phyloP scores from a whole-genome alignment of 192 early-diverging fungal species.

The Coemansia sp. region DNA sequence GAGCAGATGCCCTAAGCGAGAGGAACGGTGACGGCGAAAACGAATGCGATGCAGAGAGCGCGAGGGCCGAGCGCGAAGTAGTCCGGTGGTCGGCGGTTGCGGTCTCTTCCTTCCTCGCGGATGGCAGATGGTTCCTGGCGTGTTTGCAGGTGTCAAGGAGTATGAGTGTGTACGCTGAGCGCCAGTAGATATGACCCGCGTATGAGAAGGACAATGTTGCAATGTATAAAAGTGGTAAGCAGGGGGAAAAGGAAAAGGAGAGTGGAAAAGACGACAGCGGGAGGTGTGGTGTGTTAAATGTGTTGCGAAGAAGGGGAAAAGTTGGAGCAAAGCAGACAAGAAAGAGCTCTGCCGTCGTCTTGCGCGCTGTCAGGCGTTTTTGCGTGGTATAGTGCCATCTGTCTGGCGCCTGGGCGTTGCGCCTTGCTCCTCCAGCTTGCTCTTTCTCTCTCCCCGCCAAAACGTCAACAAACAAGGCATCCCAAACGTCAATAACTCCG shows the following conservation, averaged over 20 bases:
- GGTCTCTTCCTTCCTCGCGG: constrained; percentile 7
- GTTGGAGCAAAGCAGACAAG: constrained; percentile 2
- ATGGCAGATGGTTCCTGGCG: constrained; percentile 19
- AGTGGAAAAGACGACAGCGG: constrained; percentile 8
- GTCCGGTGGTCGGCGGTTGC: constrained; percentile 4
- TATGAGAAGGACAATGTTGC: constrained; percentile 21
- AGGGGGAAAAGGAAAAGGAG: constrained; percentile 11
- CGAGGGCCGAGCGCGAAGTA: neutral
- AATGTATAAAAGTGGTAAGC: neutral
- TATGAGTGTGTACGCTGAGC: constrained; percentile 23
- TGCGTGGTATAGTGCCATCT: neutral
- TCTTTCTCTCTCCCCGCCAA: neutral
- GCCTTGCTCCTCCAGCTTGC: no score
- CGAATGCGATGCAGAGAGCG: neutral
- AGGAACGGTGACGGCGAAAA: constrained; percentile 1
- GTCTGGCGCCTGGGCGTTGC: no score
- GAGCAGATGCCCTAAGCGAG: constrained; percentile 6
- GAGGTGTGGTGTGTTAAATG: neutral
- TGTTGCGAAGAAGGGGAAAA: neutral
- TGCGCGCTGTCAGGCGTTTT: neutral
- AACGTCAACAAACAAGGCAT: constrained; percentile 1
- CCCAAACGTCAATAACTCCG: neutral
- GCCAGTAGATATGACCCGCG: constrained; percentile 25
- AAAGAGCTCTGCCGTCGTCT: neutral
- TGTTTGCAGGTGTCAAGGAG: constrained; percentile 32